Percentiles rank a stretch among this genome's conserved stretches.
Conservation (phyloP, 768 basidiomycete genomes). For the Phlebiopsis flavidoalba region DNA sequence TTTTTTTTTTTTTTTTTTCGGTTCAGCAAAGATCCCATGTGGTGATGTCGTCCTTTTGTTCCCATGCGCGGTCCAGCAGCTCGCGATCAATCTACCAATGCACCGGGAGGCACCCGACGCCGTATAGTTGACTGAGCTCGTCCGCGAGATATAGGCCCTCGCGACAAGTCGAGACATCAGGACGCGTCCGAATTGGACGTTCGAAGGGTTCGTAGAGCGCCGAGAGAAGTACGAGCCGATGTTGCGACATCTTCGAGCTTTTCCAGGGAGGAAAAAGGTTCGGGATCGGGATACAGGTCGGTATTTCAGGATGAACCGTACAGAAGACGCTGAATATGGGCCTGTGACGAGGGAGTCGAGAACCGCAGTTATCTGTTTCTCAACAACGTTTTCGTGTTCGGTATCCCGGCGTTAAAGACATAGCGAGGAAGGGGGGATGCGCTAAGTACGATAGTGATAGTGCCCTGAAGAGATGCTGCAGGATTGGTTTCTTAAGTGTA, state of each 20-base stretch:
- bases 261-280: no score
- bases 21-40: constrained; percentile 78
- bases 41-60: constrained; percentile 57
- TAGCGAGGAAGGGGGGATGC: constrained; percentile 61
- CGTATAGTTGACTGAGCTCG: constrained; percentile 47
- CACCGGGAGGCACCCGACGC: constrained; percentile 55
- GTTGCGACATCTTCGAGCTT: constrained; percentile 12
- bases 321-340: constrained; percentile 61
- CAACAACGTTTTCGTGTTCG: constrained; percentile 31
- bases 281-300: constrained; percentile 57
- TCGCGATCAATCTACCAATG: constrained; percentile 58
- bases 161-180: constrained; percentile 60
- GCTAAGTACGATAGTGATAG: constrained; percentile 62
- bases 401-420: constrained; percentile 47
- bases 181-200: constrained; percentile 57
- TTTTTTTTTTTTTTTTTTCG: no score
- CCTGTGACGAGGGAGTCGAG: constrained; percentile 57
- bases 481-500: constrained; percentile 46
- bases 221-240: constrained; percentile 23
- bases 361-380: constrained; percentile 53
- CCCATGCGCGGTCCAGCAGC: constrained; percentile 70
- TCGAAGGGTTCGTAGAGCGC: constrained; percentile 48
- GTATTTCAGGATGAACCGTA: constrained; percentile 54
- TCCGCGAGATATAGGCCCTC: constrained; percentile 56
- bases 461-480: constrained; percentile 71